Evolutionary conservation across 306 rosid genomes (phyloP), one percentile per base, ranked within the genome.

Genomic region (Gastrolobium villosum): DNA sequence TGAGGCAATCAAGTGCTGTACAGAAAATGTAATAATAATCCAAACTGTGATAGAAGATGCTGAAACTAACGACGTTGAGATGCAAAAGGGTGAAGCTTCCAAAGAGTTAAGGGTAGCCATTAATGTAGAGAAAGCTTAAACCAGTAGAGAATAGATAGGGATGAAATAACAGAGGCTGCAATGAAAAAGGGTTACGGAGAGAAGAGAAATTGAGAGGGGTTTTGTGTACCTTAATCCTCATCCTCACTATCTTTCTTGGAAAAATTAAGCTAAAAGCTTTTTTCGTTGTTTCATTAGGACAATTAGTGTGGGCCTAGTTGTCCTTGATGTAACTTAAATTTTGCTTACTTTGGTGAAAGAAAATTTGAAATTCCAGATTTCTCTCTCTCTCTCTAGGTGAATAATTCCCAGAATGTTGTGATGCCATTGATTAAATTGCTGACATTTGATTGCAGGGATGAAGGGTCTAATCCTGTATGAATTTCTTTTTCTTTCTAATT

Each of bases 61-160:
- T 46, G 89, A 88, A 56, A 50, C 41, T 32, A 80, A 81, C 69
- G 83, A 74, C 53, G 70, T 79, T 20, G 88, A 88, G 64, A 81
- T 85, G 90, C 88, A 83, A 53, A 86, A 86, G 69, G 72, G 72
- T 65, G 79, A 82, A 84, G 59, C 30, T 41, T 40, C 10, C 5
- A 74, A 79, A 31, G 84, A 78, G 4, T 28, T 75, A 13, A 81
- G 32, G 61, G 70, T 54, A 14, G 75, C 55, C 6, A 66, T 72
- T 31, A 64, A 8, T 82, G 88, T 36, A 72, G 53, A 86, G 73
- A 88, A 83, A 81, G 82, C 54, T 72, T 81, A 32, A 82, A 46
- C 2, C 1, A 36, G n/a, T 35, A 35, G 57, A 76, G 46, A 73
- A 39, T 62, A 64, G 61, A 63, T 4, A 71, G 7, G 39, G 81